Percentiles rank a stretch among this genome's conserved stretches.
phyloP scores from a whole-genome alignment of 345 rosid genomes.

The Firmiana major region DNA sequence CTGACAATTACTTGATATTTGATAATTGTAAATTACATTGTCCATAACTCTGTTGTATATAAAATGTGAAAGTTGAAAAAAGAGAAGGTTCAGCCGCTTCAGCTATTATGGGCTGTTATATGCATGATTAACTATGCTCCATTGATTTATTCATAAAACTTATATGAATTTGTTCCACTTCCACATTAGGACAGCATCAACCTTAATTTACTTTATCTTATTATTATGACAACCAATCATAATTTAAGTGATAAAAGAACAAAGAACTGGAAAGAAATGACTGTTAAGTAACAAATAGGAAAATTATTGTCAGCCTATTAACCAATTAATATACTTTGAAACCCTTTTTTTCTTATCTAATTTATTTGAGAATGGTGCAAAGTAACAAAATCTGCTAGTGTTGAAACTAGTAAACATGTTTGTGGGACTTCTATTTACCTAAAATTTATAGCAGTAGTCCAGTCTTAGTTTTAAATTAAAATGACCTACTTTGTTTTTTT shows the following conservation, averaged over 20 bases:
- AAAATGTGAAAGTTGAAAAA: neutral
- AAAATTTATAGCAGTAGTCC: neutral
- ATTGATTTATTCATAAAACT: neutral
- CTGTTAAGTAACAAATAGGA: neutral
- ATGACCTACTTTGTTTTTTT: neutral
- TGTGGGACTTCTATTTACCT: neutral
- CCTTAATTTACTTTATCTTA: neutral
- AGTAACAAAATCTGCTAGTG: neutral
- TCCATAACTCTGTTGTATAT: neutral
- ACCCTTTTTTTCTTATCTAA: neutral
- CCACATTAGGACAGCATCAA: neutral
- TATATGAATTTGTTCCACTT: neutral
- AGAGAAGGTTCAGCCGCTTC: neutral
- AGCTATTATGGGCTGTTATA: neutral
- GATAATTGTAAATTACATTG: neutral
- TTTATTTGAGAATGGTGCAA: neutral
- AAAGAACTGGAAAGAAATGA: neutral
- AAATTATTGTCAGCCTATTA: neutral
- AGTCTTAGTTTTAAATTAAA: neutral
- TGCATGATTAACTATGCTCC: constrained; percentile 40
- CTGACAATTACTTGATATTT: neutral
- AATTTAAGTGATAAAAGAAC: neutral
- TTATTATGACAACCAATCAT: neutral
- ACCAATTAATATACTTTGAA: neutral
- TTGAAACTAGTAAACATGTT: neutral